These are phyloP conservation scores for Peniophora sp. DNA, from an alignment of 1,284 basidiomycete genomes.

Conservation along the genomic window DNA sequence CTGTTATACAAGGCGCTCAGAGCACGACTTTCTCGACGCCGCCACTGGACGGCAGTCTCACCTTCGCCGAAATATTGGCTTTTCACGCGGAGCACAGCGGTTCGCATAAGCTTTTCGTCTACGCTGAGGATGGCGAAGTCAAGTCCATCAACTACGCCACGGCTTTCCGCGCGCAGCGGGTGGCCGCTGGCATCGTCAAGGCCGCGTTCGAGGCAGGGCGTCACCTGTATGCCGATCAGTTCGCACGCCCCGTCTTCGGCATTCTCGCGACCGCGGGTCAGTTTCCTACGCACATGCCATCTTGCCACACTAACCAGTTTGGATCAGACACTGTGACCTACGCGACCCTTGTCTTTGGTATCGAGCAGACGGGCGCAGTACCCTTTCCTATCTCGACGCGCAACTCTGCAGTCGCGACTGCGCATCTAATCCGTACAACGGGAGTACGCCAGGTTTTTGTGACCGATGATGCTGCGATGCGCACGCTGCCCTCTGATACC, in stretches of 20 bases:
- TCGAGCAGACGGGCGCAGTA: constrained; percentile 4
- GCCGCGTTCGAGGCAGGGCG: neutral
- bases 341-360: neutral
- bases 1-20: neutral
- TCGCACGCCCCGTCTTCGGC: constrained; percentile 1
- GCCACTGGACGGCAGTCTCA: constrained; percentile 6
- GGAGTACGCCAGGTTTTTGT: constrained; percentile 12
- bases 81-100: constrained; percentile 3
- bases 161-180: neutral
- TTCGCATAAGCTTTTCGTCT: constrained; percentile 2
- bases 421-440: constrained; percentile 17
- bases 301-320: neutral
- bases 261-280: constrained; percentile 4
- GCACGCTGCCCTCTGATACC: constrained; percentile 11
- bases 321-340: neutral
- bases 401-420: constrained; percentile 21
- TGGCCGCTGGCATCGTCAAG: neutral
- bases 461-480: constrained; percentile 14
- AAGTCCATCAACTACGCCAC: constrained; percentile 3
- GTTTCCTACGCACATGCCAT: neutral
- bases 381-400: constrained; percentile 23
- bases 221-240: neutral
- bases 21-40: constrained; percentile 4
- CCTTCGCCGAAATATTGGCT: constrained; percentile 2
- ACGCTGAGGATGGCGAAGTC: neutral